Evolutionary conservation across 2,329 filamentous ascomycete genomes (phyloP).

Genomic region (Amauroascus verrucosus): DNA sequence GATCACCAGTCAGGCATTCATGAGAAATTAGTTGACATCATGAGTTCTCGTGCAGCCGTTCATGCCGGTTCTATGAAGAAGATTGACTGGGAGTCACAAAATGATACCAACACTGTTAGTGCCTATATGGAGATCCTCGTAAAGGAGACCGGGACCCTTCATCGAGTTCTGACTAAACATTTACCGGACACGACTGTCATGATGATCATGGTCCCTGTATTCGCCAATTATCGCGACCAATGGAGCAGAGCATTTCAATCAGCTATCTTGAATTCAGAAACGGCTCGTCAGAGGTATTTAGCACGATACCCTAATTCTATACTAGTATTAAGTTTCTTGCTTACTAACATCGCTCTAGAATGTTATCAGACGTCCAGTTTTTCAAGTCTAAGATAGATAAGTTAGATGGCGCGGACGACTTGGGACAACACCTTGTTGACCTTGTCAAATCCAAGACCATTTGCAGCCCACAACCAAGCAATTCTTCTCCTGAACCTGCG

Average conservation of each 20-base stretch:
- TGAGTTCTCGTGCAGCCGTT: constrained; percentile 63
- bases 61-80: constrained; percentile 66
- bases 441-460: constrained; percentile 32
- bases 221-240: constrained; percentile 69
- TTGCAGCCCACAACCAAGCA: constrained; percentile 9
- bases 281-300: constrained; percentile 62
- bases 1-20: constrained; percentile 87
- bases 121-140: constrained; percentile 76
- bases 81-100: constrained; percentile 59
- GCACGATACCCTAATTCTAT: not conserved
- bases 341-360: constrained; percentile 39
- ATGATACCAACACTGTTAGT: constrained; percentile 43
- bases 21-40: constrained; percentile 87
- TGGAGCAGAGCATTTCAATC: constrained; percentile 61
- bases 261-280: constrained; percentile 53
- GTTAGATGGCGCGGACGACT: constrained; percentile 66
- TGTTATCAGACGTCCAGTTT: constrained; percentile 65
- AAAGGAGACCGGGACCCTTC: constrained; percentile 75
- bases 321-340: not conserved
- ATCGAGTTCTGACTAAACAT: constrained; percentile 73
- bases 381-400: constrained; percentile 62
- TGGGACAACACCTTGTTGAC: constrained; percentile 58
- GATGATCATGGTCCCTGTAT: constrained; percentile 80
- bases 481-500: not conserved
- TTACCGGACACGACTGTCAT: constrained; percentile 64